A percentile compares a stretch with the other conserved stretches of the same genome.
These are phyloP conservation scores for Nasturtium officinale DNA, from an alignment of 345 rosid species.

Conservation along the genomic window DNA sequence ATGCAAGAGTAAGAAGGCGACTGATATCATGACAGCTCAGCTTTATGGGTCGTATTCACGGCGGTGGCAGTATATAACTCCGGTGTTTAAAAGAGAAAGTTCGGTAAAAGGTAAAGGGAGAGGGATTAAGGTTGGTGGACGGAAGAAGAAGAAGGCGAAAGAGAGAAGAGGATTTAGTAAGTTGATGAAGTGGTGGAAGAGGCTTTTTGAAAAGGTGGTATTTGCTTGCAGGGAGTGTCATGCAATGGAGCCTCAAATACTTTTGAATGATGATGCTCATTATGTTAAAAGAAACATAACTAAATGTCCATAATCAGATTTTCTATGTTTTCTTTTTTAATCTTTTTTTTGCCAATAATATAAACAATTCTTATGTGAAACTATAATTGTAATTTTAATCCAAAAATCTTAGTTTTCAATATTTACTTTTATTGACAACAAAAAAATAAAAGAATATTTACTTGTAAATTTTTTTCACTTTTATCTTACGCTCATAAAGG, in stretches of 20 bases:
- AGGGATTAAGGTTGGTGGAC: conserved; percentile 43
- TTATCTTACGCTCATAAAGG: no score
- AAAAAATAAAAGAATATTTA: no score
- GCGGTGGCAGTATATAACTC: conserved; percentile 73
- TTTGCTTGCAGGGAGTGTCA: conserved; percentile 75
- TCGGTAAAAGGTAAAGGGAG: conserved; percentile 42
- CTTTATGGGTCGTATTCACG: conserved; percentile 59
- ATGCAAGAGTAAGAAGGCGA: conserved; percentile 43
- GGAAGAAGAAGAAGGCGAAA: conserved; percentile 24
- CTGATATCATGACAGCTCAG: conserved; percentile 58
- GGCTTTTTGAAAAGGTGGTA: conserved; percentile 54
- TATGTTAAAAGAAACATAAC: conserved; percentile 8
- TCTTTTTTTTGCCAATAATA: neutral
- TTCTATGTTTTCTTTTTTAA: neutral
- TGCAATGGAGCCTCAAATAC: conserved; percentile 68
- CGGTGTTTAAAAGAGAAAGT: conserved; percentile 57
- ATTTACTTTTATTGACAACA: no score
- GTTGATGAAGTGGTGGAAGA: conserved; percentile 50
- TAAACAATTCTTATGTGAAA: neutral
- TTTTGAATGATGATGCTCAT: conserved; percentile 27
- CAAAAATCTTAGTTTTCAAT: neutral
- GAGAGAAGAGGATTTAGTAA: conserved; percentile 27
- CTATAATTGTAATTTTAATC: neutral
- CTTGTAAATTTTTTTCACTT: neutral
- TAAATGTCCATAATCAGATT: conserved; percentile 31